phyloP scores from a whole-genome alignment of 2,329 filamentous ascomycete species.

The Chalara sp. region DNA sequence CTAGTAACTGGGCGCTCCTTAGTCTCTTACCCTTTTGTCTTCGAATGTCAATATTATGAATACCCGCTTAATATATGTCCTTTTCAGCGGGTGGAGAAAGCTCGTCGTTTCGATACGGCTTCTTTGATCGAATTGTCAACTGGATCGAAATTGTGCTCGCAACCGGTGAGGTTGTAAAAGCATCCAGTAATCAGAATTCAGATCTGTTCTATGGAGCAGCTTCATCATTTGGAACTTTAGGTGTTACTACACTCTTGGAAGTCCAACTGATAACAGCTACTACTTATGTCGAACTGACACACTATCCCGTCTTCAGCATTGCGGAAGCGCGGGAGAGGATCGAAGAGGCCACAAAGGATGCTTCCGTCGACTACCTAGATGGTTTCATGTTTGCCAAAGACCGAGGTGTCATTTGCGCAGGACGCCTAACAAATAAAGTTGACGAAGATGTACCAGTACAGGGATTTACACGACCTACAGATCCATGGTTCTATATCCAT shows the following conservation, averaged over 20 bases:
- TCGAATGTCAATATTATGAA: too few relatives aligned
- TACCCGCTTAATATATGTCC: background rate
- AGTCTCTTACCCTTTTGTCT: too few relatives aligned
- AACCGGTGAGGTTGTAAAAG: conserved; percentile 45
- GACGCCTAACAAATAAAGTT: conserved; percentile 36
- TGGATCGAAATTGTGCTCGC: conserved; percentile 56
- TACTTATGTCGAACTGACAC: conserved; percentile 47
- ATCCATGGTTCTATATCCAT: conserved; percentile 62
- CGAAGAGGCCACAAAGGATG: conserved; percentile 25
- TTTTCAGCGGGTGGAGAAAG: conserved; percentile 50
- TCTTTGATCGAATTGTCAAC: conserved; percentile 57
- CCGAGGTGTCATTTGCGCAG: conserved; percentile 45
- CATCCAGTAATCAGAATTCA: conserved; percentile 36
- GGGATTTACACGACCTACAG: conserved; percentile 42
- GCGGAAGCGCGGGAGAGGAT: conserved; percentile 33
- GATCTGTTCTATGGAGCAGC: conserved; percentile 55
- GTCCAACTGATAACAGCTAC: conserved; percentile 46
- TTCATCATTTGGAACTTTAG: conserved; percentile 52
- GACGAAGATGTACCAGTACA: conserved; percentile 24
- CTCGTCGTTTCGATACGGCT: conserved; percentile 56
- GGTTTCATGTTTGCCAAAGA: conserved; percentile 43
- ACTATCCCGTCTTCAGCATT: conserved; percentile 37
- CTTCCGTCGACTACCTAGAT: conserved; percentile 48
- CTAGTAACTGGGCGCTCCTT: too few relatives aligned
- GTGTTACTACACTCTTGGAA: conserved; percentile 53